Conservation (phyloP, 2,329 filamentous ascomycete species). For the Trichoderma sp. region DNA sequence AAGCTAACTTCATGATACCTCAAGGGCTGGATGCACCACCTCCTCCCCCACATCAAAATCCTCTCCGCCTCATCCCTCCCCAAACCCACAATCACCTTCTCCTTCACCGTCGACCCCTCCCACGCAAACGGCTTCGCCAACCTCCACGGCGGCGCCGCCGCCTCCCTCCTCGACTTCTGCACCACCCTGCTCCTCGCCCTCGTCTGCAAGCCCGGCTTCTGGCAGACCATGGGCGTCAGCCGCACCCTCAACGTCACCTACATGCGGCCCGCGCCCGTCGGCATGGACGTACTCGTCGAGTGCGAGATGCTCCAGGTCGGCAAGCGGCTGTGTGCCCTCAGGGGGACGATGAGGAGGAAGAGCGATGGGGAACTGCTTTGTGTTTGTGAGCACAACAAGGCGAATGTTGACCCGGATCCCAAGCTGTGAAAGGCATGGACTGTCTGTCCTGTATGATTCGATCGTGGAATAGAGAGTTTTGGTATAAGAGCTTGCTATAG, state of each 20-base stretch:
- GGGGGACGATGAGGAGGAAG: constrained; percentile 57
- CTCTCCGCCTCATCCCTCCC: constrained; percentile 42
- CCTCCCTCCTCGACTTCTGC: constrained; percentile 68
- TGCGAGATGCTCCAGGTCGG: constrained; percentile 62
- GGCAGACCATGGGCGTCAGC: constrained; percentile 64
- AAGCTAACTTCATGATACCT: constrained; percentile 1
- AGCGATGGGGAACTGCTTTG: constrained; percentile 57
- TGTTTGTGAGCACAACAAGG: constrained; percentile 66
- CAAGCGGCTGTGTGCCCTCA: constrained; percentile 54
- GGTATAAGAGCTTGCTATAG: constrained; percentile 2
- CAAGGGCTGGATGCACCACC: constrained; percentile 50
- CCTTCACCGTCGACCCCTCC: constrained; percentile 51
- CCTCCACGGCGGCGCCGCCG: constrained; percentile 64
- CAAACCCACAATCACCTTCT: constrained; percentile 48
- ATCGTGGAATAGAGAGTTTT: background rate
- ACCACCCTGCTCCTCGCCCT: constrained; percentile 62
- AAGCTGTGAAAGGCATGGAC: constrained; percentile 34
- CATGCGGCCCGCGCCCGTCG: constrained; percentile 61
- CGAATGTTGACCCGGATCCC: constrained; percentile 56
- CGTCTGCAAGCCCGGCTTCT: constrained; percentile 61
- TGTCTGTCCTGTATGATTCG: background rate
- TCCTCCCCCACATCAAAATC: constrained; percentile 49
- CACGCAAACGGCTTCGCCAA: constrained; percentile 59
- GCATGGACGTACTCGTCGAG: constrained; percentile 55
- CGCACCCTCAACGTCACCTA: constrained; percentile 69